Base-by-base conservation (phyloP, 2,329 filamentous ascomycete species). In the Talaromyces sp. region DNA sequence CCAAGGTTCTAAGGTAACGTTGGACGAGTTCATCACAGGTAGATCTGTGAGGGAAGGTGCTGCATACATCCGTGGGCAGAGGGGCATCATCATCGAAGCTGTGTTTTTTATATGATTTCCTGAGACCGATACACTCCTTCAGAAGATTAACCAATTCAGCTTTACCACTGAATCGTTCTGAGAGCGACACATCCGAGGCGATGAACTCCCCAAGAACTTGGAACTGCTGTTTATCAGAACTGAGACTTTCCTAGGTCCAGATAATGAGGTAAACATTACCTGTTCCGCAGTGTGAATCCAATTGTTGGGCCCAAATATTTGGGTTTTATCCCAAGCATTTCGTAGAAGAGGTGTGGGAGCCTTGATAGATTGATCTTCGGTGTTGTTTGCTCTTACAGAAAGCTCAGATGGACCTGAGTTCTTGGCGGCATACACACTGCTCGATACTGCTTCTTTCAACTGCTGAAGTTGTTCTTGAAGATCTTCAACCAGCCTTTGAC, bases 1-100 rank as follows among this genome's bases (percentile, higher is more conserved):
- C 78, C 8, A 79, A 70, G 64, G 77, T 77, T 7, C 71, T 74
- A 63, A 80, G 69, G 62, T 80, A 81, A 34, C 75, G 60, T 6
- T 72, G 61, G 5, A 80, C 73, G n/a, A 80, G 69, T 58, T 61
- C 34, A 38, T 66, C 61, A 31, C 61, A 66, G 2, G 13, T 36
- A 7, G 36, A 38, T 17, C 29, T 64, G 8, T 54, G 36, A 5
- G 63, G 63, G 17, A 65, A 61, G 17, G 63, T 61, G 27, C 36
- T 53, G 31, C 19, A 38, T 31, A 65, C 22, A 47, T 65, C 49
- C 27, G 51, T 11, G 11, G 47, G 29, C 69, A 69, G 59, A 58
- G 54, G 58, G 3, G 36, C 31, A 43, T 17, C 53, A 22, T 61
- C 58, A 49, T 54, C 60, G 5, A 49, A 61, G 2, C 11, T 40